phyloP scores from a whole-genome alignment of 1,139 yeast species.

The Trichomonascaceae sp. region DNA sequence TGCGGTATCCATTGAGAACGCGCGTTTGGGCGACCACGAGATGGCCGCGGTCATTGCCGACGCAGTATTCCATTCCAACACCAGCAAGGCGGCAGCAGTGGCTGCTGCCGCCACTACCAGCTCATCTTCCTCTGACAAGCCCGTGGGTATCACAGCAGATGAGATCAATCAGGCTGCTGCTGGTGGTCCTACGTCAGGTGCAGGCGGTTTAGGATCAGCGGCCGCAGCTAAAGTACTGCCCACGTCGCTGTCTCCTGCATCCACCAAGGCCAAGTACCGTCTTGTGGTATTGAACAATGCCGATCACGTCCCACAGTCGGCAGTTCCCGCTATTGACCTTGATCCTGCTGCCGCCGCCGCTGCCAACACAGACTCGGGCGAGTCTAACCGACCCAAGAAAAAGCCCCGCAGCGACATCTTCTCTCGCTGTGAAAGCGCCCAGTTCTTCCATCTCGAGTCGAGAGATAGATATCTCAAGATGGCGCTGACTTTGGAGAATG shows the following conservation, averaged over 20 bases:
- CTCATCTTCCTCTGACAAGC: conserved; percentile 32
- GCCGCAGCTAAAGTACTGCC: no score
- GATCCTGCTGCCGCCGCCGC: no score
- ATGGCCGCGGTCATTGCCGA: conserved; percentile 4
- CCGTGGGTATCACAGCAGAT: conserved; percentile 39
- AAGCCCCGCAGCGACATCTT: no score
- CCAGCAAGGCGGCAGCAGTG: conserved; percentile 2
- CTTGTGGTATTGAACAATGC: conserved; percentile 32
- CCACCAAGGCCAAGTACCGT: conserved; percentile 76
- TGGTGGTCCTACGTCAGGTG: conserved; percentile 53
- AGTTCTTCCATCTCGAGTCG: no score
- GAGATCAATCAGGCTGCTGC: no score
- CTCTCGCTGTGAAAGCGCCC: no score
- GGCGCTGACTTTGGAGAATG: no score
- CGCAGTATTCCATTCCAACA: not conserved
- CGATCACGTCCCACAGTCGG: not conserved
- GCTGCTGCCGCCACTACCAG: conserved; percentile 9
- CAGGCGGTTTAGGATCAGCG: no score
- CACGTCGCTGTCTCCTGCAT: conserved; percentile 82
- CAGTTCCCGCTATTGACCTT: not conserved
- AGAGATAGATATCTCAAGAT: no score
- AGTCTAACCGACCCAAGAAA: no score
- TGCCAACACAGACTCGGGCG: no score
- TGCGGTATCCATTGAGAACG: conserved; percentile 28
- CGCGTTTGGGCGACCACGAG: conserved; percentile 26